Percentiles rank a stretch among this genome's conserved stretches.
Conservation (phyloP, 768 basidiomycete genomes). For the Ramaria sp. region DNA sequence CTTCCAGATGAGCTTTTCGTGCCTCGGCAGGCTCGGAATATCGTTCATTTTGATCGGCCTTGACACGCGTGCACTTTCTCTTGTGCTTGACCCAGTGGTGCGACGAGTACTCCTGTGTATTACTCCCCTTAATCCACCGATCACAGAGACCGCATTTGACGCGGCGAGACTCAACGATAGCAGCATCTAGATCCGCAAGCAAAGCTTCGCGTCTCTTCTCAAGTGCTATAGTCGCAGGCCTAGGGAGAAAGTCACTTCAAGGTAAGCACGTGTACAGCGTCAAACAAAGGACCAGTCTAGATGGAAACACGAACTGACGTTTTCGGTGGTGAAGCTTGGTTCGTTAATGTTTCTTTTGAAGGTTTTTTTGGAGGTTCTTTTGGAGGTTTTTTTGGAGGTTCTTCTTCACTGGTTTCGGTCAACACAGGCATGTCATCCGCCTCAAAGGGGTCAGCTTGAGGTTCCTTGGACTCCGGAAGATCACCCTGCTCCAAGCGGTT, state of each 20-base stretch:
- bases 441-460: too few relatives aligned
- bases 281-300: neutral
- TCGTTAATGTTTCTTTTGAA: too few relatives aligned
- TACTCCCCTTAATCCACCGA: constrained; percentile 8
- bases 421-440: too few relatives aligned
- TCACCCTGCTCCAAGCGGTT: neutral
- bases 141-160: constrained; percentile 6
- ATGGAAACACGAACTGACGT: too few relatives aligned
- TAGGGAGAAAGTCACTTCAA: neutral
- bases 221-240: neutral
- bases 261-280: neutral
- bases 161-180: constrained; percentile 1
- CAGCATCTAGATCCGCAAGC: neutral
- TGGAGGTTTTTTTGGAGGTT: too few relatives aligned
- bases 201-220: neutral
- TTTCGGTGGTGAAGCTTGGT: too few relatives aligned
- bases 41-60: neutral
- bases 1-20: neutral
- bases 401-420: too few relatives aligned
- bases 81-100: constrained; percentile 58
- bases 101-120: constrained; percentile 70
- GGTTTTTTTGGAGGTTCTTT: too few relatives aligned
- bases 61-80: neutral
- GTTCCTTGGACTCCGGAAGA: too few relatives aligned
- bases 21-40: neutral